Conservation (phyloP, 192 early-diverging fungal species). For the Rhizophagus sp. region DNA sequence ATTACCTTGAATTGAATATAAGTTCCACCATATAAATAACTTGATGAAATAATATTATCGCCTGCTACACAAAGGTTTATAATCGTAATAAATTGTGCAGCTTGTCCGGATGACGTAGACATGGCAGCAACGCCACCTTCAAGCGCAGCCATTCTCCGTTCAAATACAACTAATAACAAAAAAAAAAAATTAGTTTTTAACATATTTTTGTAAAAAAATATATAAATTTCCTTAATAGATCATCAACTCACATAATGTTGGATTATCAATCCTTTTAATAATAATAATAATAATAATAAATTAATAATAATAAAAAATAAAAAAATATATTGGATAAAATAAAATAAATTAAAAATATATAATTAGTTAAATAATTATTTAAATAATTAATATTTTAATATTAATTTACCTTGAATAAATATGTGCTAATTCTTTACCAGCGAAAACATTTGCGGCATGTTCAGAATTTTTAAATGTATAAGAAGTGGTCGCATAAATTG, state of each 20-base stretch:
- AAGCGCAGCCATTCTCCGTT: slow-evolving; percentile 88
- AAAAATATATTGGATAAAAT: too few species aligned
- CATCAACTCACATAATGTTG: not conserved
- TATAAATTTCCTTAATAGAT: too few species aligned
- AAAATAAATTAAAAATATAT: too few species aligned
- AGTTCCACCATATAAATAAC: slow-evolving; percentile 76
- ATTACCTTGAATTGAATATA: slow-evolving; percentile 30
- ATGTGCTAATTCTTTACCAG: slow-evolving; percentile 71
- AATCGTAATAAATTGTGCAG: slow-evolving; percentile 85
- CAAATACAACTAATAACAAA: slow-evolving; percentile 58
- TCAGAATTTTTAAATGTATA: slow-evolving; percentile 82
- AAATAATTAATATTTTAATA: not conserved
- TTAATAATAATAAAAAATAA: not conserved
- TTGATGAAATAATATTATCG: slow-evolving; percentile 86
- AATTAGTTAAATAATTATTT: too few species aligned
- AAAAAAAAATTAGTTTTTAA: too few species aligned
- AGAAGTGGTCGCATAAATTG: slow-evolving; percentile 89
- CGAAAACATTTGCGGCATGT: slow-evolving; percentile 84
- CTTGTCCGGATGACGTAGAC: slow-evolving; percentile 64
- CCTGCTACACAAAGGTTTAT: slow-evolving; percentile 77
- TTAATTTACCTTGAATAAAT: slow-evolving; percentile 77
- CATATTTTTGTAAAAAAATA: too few species aligned
- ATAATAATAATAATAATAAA: not conserved
- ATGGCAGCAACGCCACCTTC: slow-evolving; percentile 84
- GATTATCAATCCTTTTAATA: not conserved